These are phyloP conservation scores for Wickerhamiella siamensis DNA, from an alignment of 805 yeast genomes.

Conservation along the genomic window DNA sequence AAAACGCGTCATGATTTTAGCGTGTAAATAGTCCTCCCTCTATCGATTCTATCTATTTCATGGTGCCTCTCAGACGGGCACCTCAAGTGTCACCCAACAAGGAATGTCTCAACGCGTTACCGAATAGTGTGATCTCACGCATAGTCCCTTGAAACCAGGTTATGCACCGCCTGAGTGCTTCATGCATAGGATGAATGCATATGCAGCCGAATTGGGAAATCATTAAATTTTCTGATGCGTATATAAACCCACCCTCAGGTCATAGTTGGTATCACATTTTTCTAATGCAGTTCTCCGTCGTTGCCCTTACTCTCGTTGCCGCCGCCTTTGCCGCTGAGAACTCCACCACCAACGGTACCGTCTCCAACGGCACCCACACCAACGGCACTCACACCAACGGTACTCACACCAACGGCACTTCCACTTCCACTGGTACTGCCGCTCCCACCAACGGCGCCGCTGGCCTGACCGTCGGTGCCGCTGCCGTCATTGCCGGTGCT, in stretches of 20 bases:
- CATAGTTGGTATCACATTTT: too few species aligned
- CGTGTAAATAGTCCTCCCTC: too few species aligned
- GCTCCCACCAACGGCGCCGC: slow-evolving; percentile 5
- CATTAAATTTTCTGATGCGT: background rate
- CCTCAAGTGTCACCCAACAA: too few species aligned
- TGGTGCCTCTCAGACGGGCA: too few species aligned
- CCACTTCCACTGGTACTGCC: slow-evolving; percentile 2
- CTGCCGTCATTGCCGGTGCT: slow-evolving; percentile 16
- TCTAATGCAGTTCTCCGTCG: slow-evolving; percentile 13
- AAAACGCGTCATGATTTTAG: too few species aligned
- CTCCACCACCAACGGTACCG: slow-evolving; percentile 5
- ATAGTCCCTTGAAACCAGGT: background rate
- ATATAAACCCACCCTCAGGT: background rate
- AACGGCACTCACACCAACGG: slow-evolving; percentile 5
- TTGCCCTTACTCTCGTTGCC: slow-evolving; percentile 15
- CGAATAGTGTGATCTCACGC: too few species aligned
- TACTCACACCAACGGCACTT: slow-evolving; percentile 2
- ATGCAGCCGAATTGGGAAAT: background rate
- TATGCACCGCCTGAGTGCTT: background rate
- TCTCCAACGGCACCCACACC: slow-evolving; percentile 4
- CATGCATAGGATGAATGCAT: background rate
- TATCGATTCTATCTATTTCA: too few species aligned
- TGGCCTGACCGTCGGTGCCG: slow-evolving; percentile 13
- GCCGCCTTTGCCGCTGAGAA: slow-evolving; percentile 8
- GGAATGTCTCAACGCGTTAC: too few species aligned